Evolutionary conservation across 2,329 filamentous ascomycete species (phyloP).

Genomic region (Colletotrichum trifolii): DNA sequence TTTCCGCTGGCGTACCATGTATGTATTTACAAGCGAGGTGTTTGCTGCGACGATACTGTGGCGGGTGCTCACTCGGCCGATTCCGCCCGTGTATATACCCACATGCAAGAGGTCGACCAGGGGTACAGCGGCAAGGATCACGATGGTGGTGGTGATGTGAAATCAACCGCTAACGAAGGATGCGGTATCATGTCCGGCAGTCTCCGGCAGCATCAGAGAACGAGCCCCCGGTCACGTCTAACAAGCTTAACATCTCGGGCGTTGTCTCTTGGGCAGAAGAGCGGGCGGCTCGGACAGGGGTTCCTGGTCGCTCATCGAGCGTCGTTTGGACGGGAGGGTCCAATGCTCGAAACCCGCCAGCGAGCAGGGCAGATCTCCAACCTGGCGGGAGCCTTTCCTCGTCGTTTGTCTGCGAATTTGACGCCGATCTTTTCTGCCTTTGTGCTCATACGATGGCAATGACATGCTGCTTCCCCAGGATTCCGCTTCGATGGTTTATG

Average conservation of each 20-base stretch:
- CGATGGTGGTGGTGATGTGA: no score
- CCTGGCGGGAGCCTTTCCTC: background rate
- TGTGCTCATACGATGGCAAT: slow-evolving; percentile 10
- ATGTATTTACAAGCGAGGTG: slow-evolving; percentile 2
- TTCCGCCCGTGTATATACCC: slow-evolving; percentile 28
- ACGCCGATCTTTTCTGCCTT: slow-evolving; percentile 16
- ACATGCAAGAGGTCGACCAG: background rate
- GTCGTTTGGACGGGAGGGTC: slow-evolving; percentile 5
- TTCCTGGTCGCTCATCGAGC: background rate
- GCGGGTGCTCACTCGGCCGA: slow-evolving; percentile 12
- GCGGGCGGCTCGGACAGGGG: background rate
- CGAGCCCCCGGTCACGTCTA: background rate
- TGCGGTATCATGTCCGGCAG: slow-evolving; percentile 11
- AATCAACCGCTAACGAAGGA: slow-evolving; percentile 11
- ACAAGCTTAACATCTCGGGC: slow-evolving; percentile 25
- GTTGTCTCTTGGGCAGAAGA: background rate
- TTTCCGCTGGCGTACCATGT: no score
- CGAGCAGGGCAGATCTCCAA: slow-evolving; percentile 8
- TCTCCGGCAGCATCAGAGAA: background rate
- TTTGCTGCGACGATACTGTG: slow-evolving; percentile 1
- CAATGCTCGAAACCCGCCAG: slow-evolving; percentile 5
- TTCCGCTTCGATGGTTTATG: background rate
- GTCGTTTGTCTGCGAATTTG: slow-evolving; percentile 1
- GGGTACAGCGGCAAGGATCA: slow-evolving; percentile 4
- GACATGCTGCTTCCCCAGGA: background rate